Evolutionary conservation across 1,284 basidiomycete species (phyloP).

Genomic region (Meripilus lineatus): DNA sequence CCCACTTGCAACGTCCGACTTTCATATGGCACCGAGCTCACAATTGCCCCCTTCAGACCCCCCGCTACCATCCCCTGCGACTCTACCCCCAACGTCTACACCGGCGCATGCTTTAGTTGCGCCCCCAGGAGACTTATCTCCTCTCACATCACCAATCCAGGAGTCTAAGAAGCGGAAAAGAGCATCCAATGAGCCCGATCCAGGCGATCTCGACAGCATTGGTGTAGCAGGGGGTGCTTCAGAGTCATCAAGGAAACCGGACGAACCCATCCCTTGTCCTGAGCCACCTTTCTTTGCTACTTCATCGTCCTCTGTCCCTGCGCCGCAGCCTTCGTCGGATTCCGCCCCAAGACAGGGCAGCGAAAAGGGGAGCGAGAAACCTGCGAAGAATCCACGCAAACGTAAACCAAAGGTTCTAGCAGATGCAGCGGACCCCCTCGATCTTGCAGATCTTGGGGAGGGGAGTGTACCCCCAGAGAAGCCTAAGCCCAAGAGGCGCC

Average conservation of each 20-base stretch:
- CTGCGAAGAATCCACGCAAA: slow-evolving; percentile 4
- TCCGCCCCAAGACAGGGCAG: neutral
- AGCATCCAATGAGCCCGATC: too few relatives aligned
- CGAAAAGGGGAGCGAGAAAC: neutral
- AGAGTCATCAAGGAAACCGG: too few relatives aligned
- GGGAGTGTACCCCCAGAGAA: neutral
- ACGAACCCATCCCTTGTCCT: slow-evolving; percentile 7
- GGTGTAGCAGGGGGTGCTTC: too few relatives aligned
- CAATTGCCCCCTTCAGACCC: slow-evolving; percentile 31
- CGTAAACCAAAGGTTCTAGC: slow-evolving; percentile 7
- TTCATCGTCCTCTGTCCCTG: slow-evolving; percentile 12
- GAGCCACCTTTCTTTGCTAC: slow-evolving; percentile 10
- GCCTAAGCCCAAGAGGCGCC: slow-evolving; percentile 10
- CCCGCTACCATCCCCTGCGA: slow-evolving; percentile 19
- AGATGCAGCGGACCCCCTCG: slow-evolving; percentile 1
- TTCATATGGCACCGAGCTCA: slow-evolving; percentile 16
- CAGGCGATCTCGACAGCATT: too few relatives aligned
- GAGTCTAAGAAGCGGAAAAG: slow-evolving; percentile 23
- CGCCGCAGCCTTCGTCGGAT: slow-evolving; percentile 11
- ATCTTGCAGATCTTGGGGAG: neutral
- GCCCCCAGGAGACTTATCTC: neutral
- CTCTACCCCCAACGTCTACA: slow-evolving; percentile 9
- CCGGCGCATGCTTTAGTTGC: slow-evolving; percentile 6
- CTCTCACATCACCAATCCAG: slow-evolving; percentile 14
- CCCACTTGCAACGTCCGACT: slow-evolving; percentile 25